Conservation (phyloP, 78 protist species). For the Dictyostelium brefeldianum region DNA sequence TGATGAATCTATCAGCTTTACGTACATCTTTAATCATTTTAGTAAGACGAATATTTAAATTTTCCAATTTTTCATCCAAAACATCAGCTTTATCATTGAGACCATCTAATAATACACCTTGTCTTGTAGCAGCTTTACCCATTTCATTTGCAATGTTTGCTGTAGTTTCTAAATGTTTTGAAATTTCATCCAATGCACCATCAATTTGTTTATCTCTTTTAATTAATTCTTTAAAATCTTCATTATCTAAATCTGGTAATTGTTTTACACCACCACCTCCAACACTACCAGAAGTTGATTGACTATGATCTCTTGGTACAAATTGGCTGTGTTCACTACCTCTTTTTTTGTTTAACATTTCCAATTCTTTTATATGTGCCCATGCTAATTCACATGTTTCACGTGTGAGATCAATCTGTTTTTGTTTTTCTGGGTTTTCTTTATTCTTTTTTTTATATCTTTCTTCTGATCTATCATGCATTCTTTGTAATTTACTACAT, state of each 20-base stretch:
- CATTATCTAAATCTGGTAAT: slow-evolving; percentile 72
- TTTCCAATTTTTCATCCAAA: slow-evolving; percentile 62
- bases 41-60: slow-evolving; percentile 43
- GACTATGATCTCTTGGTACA: slow-evolving; percentile 24
- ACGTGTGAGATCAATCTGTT: slow-evolving; percentile 35
- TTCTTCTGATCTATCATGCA: slow-evolving; percentile 58
- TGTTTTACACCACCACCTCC: not conserved
- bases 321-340: slow-evolving; percentile 46
- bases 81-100: slow-evolving; percentile 51
- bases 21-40: slow-evolving; percentile 69
- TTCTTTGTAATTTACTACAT: slow-evolving; percentile 52
- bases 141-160: slow-evolving; percentile 57
- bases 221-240: slow-evolving; percentile 66
- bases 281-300: not conserved
- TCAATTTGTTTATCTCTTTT: slow-evolving; percentile 55
- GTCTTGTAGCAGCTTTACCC: slow-evolving; percentile 53
- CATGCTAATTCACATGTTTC: slow-evolving; percentile 54
- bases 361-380: slow-evolving; percentile 53
- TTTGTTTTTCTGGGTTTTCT: slow-evolving; percentile 60
- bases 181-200: not conserved
- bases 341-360: slow-evolving; percentile 49
- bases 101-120: slow-evolving; percentile 52
- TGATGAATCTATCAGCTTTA: slow-evolving; percentile 75
- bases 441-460: slow-evolving; percentile 57
- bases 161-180: not conserved